Evolutionary conservation across 805 yeast species (phyloP).

Genomic region (Lachancea lanzarotensis): DNA sequence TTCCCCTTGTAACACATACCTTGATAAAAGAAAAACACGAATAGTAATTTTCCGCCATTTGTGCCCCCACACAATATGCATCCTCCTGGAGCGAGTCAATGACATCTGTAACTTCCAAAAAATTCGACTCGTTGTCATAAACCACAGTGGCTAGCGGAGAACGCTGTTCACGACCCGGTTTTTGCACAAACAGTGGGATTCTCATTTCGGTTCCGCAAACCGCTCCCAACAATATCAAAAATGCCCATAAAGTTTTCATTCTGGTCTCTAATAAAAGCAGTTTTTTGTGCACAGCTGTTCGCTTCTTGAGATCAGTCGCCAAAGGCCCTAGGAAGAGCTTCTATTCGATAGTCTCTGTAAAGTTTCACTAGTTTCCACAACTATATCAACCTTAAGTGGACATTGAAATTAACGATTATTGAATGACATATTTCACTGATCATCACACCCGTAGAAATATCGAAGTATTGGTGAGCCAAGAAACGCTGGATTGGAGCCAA

Average conservation of each 20-base stretch:
- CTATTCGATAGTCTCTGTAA: background rate
- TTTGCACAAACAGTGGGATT: conserved; percentile 8
- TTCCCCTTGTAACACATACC: conserved; percentile 5
- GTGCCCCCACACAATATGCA: conserved; percentile 20
- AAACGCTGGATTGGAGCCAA: background rate
- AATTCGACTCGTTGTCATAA: conserved; percentile 5
- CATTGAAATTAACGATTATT: too few species aligned
- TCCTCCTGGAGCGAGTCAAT: conserved; percentile 7
- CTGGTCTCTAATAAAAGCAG: background rate
- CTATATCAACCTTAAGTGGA: too few species aligned
- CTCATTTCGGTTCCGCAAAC: conserved; percentile 4
- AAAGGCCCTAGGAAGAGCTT: too few species aligned
- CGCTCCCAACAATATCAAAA: background rate
- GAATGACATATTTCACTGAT: too few species aligned
- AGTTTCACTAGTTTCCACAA: background rate
- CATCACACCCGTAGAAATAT: background rate
- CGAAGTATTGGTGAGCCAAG: background rate
- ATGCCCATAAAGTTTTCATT: conserved; percentile 3
- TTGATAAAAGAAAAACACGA: conserved; percentile 24
- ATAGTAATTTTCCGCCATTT: conserved; percentile 10
- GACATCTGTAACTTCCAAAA: conserved; percentile 4
- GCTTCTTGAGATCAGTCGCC: too few species aligned
- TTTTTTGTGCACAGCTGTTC: too few species aligned
- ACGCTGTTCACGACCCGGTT: conserved; percentile 3
- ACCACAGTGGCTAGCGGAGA: conserved; percentile 7